Conservation (phyloP, 257 asterid genomes). For the Ballota nigra region DNA sequence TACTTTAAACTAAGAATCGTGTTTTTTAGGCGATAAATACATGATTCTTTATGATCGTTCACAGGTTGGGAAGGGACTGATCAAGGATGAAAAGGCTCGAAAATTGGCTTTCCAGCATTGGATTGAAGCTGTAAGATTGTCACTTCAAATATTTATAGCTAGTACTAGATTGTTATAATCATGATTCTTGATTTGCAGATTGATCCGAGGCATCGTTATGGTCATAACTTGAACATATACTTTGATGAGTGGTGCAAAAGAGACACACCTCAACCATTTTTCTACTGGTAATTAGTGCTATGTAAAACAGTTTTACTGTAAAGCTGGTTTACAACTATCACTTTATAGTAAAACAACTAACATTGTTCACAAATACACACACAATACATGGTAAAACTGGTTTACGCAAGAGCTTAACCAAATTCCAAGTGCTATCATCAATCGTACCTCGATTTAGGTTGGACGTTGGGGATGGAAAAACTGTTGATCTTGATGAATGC, state of each 20-base stretch:
- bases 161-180: background rate
- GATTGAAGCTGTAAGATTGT: constrained; percentile 76
- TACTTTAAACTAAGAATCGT: background rate
- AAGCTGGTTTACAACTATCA: too few species aligned
- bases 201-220: constrained; percentile 87
- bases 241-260: constrained; percentile 60
- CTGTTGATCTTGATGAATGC: constrained; percentile 60
- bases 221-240: constrained; percentile 58
- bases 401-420: background rate
- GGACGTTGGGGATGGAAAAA: constrained; percentile 79
- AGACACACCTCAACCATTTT: constrained; percentile 66
- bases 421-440: background rate
- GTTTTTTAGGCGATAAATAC: background rate
- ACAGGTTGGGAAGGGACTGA: constrained; percentile 82
- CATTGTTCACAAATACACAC: background rate
- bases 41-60: background rate
- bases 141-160: background rate
- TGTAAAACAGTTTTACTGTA: background rate
- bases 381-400: background rate
- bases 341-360: background rate
- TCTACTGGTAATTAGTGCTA: constrained; percentile 66
- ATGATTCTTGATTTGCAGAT: constrained; percentile 28
- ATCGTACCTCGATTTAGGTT: constrained; percentile 46
- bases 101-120: constrained; percentile 85
- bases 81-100: constrained; percentile 62